These are phyloP conservation scores for Odontarrhena argentea DNA, from an alignment of 345 rosid genomes.

Conservation along the genomic window DNA sequence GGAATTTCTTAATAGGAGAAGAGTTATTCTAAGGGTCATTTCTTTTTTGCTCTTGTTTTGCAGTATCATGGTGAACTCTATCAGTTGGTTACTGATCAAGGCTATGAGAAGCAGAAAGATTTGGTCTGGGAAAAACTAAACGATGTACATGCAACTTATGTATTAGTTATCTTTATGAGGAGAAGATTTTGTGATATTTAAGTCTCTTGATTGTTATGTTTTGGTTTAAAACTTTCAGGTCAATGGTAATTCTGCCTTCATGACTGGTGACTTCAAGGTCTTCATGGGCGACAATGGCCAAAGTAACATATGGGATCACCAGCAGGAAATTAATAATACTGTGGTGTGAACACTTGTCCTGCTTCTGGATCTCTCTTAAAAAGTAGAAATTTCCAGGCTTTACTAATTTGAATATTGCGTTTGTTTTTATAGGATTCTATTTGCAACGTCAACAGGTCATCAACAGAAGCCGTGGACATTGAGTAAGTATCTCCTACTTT, in stretches of 20 bases:
- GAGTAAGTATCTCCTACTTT: constrained; percentile 51
- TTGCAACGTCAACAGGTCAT: constrained; percentile 54
- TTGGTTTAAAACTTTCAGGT: constrained; percentile 50
- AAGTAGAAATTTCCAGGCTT: background rate
- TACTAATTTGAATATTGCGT: constrained; percentile 22
- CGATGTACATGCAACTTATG: constrained; percentile 52
- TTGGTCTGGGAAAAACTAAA: constrained; percentile 89
- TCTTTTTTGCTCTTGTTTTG: constrained; percentile 31
- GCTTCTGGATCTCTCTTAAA: constrained; percentile 1
- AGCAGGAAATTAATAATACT: constrained; percentile 59
- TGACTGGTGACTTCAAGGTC: constrained; percentile 72
- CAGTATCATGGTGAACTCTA: constrained; percentile 76
- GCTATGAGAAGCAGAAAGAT: constrained; percentile 70
- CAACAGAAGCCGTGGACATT: constrained; percentile 54
- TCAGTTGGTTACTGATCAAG: constrained; percentile 85
- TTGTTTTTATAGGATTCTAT: constrained; percentile 56
- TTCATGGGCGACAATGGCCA: constrained; percentile 60
- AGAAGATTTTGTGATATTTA: constrained; percentile 8
- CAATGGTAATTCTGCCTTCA: constrained; percentile 77
- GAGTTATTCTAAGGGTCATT: background rate
- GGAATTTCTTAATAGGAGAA: background rate
- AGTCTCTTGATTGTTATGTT: constrained; percentile 8
- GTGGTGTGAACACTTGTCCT: constrained; percentile 50
- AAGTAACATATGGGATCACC: constrained; percentile 66
- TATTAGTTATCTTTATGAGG: background rate